Evolutionary conservation across 805 yeast genomes (phyloP), one percentile per base, ranked within the genome.

Genomic region (Kodamaea laetipori): DNA sequence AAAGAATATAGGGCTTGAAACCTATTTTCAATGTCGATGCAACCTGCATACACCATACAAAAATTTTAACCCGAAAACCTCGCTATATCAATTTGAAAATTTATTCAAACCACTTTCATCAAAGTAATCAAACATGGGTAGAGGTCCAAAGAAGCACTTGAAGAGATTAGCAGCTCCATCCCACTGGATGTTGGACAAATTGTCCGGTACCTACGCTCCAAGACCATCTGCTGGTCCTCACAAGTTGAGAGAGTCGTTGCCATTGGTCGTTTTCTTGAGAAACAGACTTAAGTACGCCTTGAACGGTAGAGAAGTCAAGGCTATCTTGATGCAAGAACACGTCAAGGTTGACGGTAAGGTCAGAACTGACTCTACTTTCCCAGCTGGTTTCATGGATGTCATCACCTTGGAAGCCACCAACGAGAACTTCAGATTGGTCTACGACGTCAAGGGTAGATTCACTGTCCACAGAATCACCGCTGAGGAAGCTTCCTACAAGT

Each of bases 91-190:
- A 21, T 21, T n/a, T 30, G 34, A 30, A 30, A 30, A 30, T 30
- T 30, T 30, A 30, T 30, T 30, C 17, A 15, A 30, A 30, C 34
- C 17, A 30, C 34, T 30, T 30, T 30, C 10, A 36, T 18, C 38
- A 36, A 31, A 23, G 12, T 37, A 32, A 25, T 24, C 37, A 36
- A 81, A 76, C 69, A 81, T 81, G 87, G 86, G 79, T 70, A 81
- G 87, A 81, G 87, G 87, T 75, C 86, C 86, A 49, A 61, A 60
- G 60, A 61, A 61, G 60, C 65, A 60, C 55, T 59, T 60, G 55
- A 60, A 61, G 62, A 61, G 65, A 60, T 60, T 61, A 53, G 66
- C 66, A 51, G 66, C 66, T 44, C 66, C 66, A 59, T 58, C 63
- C 56, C 66, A 61, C 63, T 61, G 66, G 66, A 61, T 61, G 66